Percentiles rank a stretch among this genome's conserved stretches.
phyloP scores from a whole-genome alignment of 139 green algal genomes.

The Picocystis salinarum region DNA sequence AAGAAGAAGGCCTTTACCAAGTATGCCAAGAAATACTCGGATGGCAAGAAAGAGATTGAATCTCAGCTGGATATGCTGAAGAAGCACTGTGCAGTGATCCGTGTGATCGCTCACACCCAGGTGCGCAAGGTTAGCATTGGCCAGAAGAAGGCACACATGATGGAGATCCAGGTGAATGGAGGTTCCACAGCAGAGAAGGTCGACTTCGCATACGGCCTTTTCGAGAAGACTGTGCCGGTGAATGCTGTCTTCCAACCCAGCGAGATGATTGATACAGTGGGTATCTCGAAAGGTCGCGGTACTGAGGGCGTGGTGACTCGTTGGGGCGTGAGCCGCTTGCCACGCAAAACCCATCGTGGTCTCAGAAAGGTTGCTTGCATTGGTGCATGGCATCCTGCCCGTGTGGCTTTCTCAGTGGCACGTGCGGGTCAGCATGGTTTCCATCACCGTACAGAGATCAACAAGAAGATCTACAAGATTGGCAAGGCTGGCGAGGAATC shows the following conservation, averaged over 20 bases:
- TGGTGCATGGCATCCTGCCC: constrained; percentile 92
- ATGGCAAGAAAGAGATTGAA: constrained; percentile 77
- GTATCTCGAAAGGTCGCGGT: constrained; percentile 83
- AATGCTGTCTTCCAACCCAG: constrained; percentile 67
- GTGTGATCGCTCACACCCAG: constrained; percentile 89
- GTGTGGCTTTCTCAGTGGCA: constrained; percentile 88
- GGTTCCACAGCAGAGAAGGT: constrained; percentile 82
- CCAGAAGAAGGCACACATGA: constrained; percentile 96
- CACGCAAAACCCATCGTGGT: constrained; percentile 97
- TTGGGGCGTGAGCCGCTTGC: constrained; percentile 95
- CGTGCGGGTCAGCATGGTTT: constrained; percentile 88
- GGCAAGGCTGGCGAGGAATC: constrained; percentile 79
- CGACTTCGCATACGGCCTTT: constrained; percentile 75
- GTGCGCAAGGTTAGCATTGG: constrained; percentile 42
- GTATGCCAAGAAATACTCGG: constrained; percentile 89
- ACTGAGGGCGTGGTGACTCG: constrained; percentile 92
- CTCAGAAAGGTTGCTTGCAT: constrained; percentile 98
- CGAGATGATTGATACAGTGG: constrained; percentile 99
- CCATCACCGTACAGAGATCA: constrained; percentile 98
- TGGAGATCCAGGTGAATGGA: constrained; percentile 97
- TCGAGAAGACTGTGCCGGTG: constrained; percentile 84
- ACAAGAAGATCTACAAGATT: constrained; percentile 99
- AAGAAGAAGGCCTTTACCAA: constrained; percentile 99
- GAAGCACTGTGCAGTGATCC: constrained; percentile 78
- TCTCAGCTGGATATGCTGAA: constrained; percentile 77